These are phyloP conservation scores for Aristolochia californica DNA, from an alignment of 164 flowering plant genomes.

Conservation along the genomic window DNA sequence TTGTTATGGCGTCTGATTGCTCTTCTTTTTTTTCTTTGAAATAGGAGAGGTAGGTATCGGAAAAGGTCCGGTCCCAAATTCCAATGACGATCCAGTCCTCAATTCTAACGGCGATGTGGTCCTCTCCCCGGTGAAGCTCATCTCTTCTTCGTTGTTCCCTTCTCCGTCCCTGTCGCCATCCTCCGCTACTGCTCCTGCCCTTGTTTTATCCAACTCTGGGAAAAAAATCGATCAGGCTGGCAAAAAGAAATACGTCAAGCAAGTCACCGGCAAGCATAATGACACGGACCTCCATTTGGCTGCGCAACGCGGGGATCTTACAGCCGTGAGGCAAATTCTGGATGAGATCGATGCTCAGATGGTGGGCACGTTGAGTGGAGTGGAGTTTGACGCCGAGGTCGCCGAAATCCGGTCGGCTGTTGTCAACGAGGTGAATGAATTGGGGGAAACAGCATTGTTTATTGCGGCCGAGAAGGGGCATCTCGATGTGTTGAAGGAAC, in stretches of 20 bases:
- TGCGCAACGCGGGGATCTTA: conserved; percentile 56
- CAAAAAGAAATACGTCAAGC: conserved; percentile 73
- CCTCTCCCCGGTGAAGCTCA: background rate
- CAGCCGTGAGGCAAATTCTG: conserved; percentile 49
- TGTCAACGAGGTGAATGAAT: conserved; percentile 45
- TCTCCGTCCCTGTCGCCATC: conserved; percentile 1
- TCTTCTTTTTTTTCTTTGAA: background rate
- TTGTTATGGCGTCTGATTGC: background rate
- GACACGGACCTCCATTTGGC: conserved; percentile 86
- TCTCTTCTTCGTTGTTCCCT: background rate
- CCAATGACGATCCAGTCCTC: background rate
- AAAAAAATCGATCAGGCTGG: conserved; percentile 60
- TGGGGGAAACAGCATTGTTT: conserved; percentile 41
- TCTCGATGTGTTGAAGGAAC: conserved; percentile 32
- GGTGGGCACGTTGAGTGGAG: conserved; percentile 34
- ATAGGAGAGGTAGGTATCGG: background rate
- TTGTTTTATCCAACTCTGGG: conserved; percentile 50
- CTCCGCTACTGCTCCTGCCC: conserved; percentile 8
- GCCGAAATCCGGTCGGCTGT: conserved; percentile 41
- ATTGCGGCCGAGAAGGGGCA: conserved; percentile 39
- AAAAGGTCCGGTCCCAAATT: background rate
- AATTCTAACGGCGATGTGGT: background rate
- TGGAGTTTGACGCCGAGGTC: conserved; percentile 70
- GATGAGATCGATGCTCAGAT: conserved; percentile 59
- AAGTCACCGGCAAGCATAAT: conserved; percentile 74